Evolutionary conservation across 1,284 basidiomycete species (phyloP).

Genomic region (Phellopilus nigrolimitatus): DNA sequence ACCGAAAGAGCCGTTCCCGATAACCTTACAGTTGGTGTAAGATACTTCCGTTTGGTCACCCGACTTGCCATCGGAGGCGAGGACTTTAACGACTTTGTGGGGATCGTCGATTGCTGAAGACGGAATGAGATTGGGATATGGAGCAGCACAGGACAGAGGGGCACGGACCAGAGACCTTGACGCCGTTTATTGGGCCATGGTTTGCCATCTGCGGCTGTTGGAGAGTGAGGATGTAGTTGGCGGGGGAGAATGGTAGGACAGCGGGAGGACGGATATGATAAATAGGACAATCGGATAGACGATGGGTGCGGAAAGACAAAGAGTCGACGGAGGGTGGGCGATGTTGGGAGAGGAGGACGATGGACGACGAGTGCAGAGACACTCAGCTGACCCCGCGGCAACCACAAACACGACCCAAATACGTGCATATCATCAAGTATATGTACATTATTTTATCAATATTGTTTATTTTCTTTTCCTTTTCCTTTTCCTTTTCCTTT

Average conservation of each 20-base stretch:
- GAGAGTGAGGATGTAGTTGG: constrained; percentile 5
- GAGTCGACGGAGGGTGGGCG: constrained; percentile 25
- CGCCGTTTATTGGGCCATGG: constrained; percentile 83
- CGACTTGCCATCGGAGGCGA: constrained; percentile 92
- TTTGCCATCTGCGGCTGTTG: constrained; percentile 49
- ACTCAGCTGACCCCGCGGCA: neutral
- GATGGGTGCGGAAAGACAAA: constrained; percentile 6
- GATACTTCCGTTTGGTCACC: constrained; percentile 85
- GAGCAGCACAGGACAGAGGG: constrained; percentile 23
- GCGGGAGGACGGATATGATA: constrained; percentile 2
- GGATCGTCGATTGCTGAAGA: constrained; percentile 84
- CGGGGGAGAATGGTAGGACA: constrained; percentile 3
- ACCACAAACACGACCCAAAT: too few relatives aligned
- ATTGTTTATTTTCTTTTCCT: constrained; percentile 26
- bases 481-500: constrained; percentile 21
- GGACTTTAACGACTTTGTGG: constrained; percentile 89
- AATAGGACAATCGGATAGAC: neutral
- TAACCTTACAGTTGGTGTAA: constrained; percentile 97
- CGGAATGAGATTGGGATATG: constrained; percentile 27
- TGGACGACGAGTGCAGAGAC: constrained; percentile 4
- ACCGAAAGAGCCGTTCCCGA: constrained; percentile 98
- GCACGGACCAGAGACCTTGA: constrained; percentile 76
- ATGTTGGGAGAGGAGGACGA: constrained; percentile 22
- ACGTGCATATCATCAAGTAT: neutral
- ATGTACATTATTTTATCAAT: neutral